These are phyloP conservation scores for Senna siamea DNA, from an alignment of 306 rosid species.

Conservation along the genomic window DNA sequence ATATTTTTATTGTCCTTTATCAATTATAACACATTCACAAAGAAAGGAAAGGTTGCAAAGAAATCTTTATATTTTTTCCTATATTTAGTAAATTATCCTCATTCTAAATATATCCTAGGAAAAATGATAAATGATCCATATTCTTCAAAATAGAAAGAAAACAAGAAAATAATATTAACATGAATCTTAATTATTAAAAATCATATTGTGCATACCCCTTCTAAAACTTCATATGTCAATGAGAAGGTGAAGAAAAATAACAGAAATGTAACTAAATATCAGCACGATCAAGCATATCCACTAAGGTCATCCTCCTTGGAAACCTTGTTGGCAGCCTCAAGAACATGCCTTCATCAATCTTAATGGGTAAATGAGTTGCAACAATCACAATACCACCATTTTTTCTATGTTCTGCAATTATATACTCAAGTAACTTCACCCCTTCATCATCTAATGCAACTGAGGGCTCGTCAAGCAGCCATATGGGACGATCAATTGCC, in stretches of 20 bases:
- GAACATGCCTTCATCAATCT: conserved; percentile 76
- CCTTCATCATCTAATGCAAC: conserved; percentile 90
- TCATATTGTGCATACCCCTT: background rate
- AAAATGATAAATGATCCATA: too few relatives aligned
- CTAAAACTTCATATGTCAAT: background rate
- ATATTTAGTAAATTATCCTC: too few relatives aligned
- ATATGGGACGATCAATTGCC: conserved; percentile 85
- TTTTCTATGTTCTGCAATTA: conserved; percentile 80
- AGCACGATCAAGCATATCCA: conserved; percentile 27
- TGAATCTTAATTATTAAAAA: too few relatives aligned
- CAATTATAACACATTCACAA: too few relatives aligned
- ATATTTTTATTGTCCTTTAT: too few relatives aligned
- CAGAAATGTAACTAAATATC: conserved; percentile 45
- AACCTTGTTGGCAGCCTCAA: conserved; percentile 87
- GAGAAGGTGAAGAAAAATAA: conserved; percentile 1
- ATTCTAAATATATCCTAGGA: too few relatives aligned
- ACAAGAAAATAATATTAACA: too few relatives aligned
- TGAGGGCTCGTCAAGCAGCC: conserved; percentile 94
- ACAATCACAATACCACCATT: conserved; percentile 83
- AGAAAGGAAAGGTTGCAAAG: too few relatives aligned
- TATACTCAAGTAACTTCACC: conserved; percentile 74
- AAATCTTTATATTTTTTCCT: too few relatives aligned
- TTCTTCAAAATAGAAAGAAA: too few relatives aligned
- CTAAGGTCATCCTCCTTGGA: conserved; percentile 75
- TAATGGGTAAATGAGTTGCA: conserved; percentile 68